Conservation (phyloP, 352 stramenopile genomes). For the Globisporangium heterothallicum region DNA sequence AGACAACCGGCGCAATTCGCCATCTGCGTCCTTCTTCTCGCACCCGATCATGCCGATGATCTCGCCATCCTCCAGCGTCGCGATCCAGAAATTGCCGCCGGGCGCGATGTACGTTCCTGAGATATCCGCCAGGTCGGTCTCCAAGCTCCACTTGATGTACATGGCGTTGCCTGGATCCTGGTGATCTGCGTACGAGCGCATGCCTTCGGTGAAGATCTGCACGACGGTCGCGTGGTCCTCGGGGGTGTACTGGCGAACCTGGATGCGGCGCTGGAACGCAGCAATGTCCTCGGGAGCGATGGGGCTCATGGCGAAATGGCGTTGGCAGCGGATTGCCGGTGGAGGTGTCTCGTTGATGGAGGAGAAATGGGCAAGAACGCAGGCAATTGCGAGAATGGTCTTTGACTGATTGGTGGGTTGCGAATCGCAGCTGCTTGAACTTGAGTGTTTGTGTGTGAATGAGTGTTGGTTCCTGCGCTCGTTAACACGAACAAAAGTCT, state of each 20-base stretch:
- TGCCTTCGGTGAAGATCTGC: slow-evolving; percentile 27
- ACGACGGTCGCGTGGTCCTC: slow-evolving; percentile 4
- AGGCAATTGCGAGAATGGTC: no score
- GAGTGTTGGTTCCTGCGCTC: no score
- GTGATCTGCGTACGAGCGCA: slow-evolving; percentile 23
- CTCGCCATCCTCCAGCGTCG: slow-evolving; percentile 7
- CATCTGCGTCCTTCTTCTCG: slow-evolving; percentile 16
- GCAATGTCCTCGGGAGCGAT: not conserved
- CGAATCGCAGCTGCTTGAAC: no score
- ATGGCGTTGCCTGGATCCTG: slow-evolving; percentile 20
- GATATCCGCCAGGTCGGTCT: slow-evolving; percentile 27
- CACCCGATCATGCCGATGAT: slow-evolving; percentile 18
- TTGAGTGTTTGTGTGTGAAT: no score
- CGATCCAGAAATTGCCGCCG: slow-evolving; percentile 35
- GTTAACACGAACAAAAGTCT: no score
- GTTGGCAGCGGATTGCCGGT: no score
- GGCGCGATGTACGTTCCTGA: slow-evolving; percentile 15
- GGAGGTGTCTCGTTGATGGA: no score
- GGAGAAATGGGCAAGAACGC: no score
- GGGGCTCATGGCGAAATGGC: slow-evolving; percentile 4
- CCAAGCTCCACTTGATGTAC: slow-evolving; percentile 22
- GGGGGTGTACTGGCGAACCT: slow-evolving; percentile 8
- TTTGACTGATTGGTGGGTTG: no score
- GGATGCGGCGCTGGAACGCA: not conserved
- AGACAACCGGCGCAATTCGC: slow-evolving; percentile 28